phyloP scores from a whole-genome alignment of 1,284 basidiomycete species.

The Phellopilus nigrolimitatus region DNA sequence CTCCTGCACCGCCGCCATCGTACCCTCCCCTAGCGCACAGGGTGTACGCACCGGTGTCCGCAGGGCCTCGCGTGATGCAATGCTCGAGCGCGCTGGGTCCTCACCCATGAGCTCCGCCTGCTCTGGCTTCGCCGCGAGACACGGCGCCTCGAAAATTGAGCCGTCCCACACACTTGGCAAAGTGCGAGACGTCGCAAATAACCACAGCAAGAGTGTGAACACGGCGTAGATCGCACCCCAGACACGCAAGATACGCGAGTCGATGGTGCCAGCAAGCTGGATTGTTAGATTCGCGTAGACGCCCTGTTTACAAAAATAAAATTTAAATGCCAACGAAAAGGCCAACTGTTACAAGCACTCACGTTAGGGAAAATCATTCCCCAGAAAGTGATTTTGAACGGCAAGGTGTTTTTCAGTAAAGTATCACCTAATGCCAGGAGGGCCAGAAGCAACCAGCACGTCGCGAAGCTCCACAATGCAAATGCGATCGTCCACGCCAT shows the following conservation, averaged over 20 bases:
- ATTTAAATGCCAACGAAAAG: background rate
- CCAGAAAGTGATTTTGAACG: slow-evolving; percentile 52
- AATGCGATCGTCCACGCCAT: slow-evolving; percentile 44
- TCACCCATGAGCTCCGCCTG: slow-evolving; percentile 21
- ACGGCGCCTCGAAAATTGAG: slow-evolving; percentile 42
- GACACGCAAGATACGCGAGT: slow-evolving; percentile 48
- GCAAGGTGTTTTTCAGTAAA: slow-evolving; percentile 34
- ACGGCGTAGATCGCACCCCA: slow-evolving; percentile 52
- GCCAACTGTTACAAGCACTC: slow-evolving; percentile 23
- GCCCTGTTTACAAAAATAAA: slow-evolving; percentile 34
- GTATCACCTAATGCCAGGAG: slow-evolving; percentile 40
- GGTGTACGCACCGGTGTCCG: background rate
- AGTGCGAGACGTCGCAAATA: slow-evolving; percentile 44
- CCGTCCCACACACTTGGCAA: slow-evolving; percentile 35
- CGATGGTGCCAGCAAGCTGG: slow-evolving; percentile 44
- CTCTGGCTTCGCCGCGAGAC: slow-evolving; percentile 30
- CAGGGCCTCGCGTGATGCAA: background rate
- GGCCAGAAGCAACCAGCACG: slow-evolving; percentile 50
- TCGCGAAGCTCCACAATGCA: slow-evolving; percentile 47
- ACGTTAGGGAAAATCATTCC: slow-evolving; percentile 60
- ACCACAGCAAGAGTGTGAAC: slow-evolving; percentile 52
- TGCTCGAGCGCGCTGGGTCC: slow-evolving; percentile 5
- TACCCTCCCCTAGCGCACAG: background rate
- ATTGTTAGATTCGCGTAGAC: slow-evolving; percentile 65
- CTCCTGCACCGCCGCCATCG: background rate